Evolutionary conservation across 2,329 filamentous ascomycete genomes (phyloP), one percentile per base, ranked within the genome.

Genomic region (Hymenoscyphus albidus): DNA sequence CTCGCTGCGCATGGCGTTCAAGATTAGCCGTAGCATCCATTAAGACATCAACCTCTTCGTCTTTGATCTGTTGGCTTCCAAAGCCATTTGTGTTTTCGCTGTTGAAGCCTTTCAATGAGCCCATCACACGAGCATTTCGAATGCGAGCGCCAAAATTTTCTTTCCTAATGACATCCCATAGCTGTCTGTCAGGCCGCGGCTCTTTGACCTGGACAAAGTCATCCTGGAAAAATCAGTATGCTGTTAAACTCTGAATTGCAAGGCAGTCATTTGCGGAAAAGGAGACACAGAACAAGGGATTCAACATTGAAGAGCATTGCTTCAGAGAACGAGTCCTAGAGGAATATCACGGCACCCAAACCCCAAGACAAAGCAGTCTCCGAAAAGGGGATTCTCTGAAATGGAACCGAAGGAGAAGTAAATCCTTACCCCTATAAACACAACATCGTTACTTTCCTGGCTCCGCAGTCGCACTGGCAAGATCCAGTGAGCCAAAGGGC

Each of bases 181-280:
- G 82, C 71, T 90, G 88, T 1, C 88, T 88, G 73, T 90, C 85
- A 56, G 81, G 80, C 5, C 82, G 81, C 2, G 95, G 83, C 75
- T 96, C 90, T 71, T 88, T 90, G 68, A 98, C 86, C 70, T 94
- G 89, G 56, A 99, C 84, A 70, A 87, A 91, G 68, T 90, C 85
- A 69, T 96, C 90, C 87, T 90, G 54, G 44, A 59, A 51, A 39
- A 65, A 72, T 75, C 61, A 74, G 72, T 63, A 61, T 61, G 51
- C 32, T 10, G 44, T 22, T 12, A 7, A 18, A 51, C 10, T 16
- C 42, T 22, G 22, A 22, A 51, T 10, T 10, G 9, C 44, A 51
- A 22, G 18, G n/a, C n/a, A 5, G n/a, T 18, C 44, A 3, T 51
- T 9, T 22, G 18, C 7, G n/a, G 22, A n/a, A n/a, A 51, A 27